Evolutionary conservation across 2,329 filamentous ascomycete genomes (phyloP), one percentile per base, ranked within the genome.

Genomic region (Didymellaceae sp.): DNA sequence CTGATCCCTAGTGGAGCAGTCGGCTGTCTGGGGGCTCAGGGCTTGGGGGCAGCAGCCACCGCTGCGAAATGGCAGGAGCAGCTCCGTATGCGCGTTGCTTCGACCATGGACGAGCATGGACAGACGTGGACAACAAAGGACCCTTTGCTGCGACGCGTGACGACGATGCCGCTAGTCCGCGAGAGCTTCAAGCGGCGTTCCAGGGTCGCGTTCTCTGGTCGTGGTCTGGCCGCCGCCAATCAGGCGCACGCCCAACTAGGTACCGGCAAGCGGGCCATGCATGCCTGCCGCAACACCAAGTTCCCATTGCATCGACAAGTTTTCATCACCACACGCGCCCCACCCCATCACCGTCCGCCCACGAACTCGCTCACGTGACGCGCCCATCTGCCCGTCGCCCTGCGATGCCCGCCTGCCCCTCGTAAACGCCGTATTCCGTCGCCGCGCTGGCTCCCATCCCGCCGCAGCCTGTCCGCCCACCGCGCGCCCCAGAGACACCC

Each of bases 391-490:
- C 26, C 24, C 38, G 32, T 21, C 22, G 24, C 34, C 28, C 35
- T 61, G 62, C 61, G 39, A 62, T 63, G 58, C 57, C 41, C 58
- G 50, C 47, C 56, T 61, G 65, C 54, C 55, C 44, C 53, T 61
- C 50, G 40, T 64, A 47, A 55, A 28, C 52, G 41, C 57, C 53
- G 52, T 52, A 55, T 28, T 13, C 7, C n/a, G 50, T 52, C 58
- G 66, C 56, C 68, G 68, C 66, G 57, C 65, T 74, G 71, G 71
- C 71, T 68, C 70, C 68, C 58, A 59, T 71, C 39, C 62, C 54
- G 49, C 65, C 61, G 42, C 55, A 56, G 35, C 47, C 59, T 43
- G 58, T 48, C 62, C 65, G 63, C 63, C 65, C 62, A 53, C 61
- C 57, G 60, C 68, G 59, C 62, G 61, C 61, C 59, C 60, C 55